Percentiles rank a stretch among this genome's conserved stretches.
phyloP scores from a whole-genome alignment of 805 yeast genomes.

The Candida ponderosae region DNA sequence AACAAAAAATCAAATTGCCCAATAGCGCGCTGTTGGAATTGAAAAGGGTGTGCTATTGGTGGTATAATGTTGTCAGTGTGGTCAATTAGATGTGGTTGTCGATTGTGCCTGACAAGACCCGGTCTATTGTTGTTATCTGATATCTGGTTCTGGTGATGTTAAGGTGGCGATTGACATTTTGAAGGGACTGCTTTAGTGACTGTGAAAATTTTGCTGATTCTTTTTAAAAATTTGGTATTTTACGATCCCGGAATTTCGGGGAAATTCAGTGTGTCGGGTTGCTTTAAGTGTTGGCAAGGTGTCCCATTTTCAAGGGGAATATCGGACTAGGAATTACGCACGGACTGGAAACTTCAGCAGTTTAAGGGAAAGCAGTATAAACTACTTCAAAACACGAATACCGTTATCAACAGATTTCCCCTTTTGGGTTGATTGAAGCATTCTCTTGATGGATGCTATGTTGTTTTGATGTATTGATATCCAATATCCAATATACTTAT shows the following conservation, averaged over 20 bases:
- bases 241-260: not conserved
- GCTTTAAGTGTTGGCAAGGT: too few relatives aligned
- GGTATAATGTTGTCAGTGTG: not conserved
- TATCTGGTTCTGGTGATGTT: conserved; percentile 14
- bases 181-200: conserved; percentile 23
- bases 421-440: too few relatives aligned
- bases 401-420: too few relatives aligned
- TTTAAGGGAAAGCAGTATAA: too few relatives aligned
- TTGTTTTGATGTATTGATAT: too few relatives aligned
- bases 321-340: too few relatives aligned
- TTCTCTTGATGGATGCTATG: too few relatives aligned
- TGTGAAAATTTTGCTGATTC: conserved; percentile 20
- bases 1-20: not conserved
- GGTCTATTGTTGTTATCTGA: not conserved
- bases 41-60: not conserved
- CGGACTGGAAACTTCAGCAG: too few relatives aligned
- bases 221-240: not conserved
- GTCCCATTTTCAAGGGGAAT: too few relatives aligned
- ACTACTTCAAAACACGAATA: too few relatives aligned
- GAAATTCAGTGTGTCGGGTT: not conserved
- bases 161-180: conserved; percentile 1
- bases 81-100: not conserved
- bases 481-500: too few relatives aligned
- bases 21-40: too few relatives aligned
- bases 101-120: not conserved